Evolutionary conservation across 345 rosid genomes (phyloP), one percentile per base, ranked within the genome.

Genomic region (Durio zibethinus): DNA sequence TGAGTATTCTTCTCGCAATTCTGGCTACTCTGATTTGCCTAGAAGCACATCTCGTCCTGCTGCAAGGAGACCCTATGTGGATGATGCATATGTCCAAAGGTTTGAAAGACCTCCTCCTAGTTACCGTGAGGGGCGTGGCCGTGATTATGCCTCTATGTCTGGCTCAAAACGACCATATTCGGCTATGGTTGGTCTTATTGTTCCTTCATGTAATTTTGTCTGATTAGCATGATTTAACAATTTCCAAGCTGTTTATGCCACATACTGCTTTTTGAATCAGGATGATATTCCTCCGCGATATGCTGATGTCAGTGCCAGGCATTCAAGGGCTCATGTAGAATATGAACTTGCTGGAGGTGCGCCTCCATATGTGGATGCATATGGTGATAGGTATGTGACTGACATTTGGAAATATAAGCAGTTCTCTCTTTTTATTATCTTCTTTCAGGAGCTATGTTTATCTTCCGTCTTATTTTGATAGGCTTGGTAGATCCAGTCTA

Each of bases 121-220:
- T 82, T 96, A 90, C 74, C 89, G 88, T 69, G 98, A 93, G 79
- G 92, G 89, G 20, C 93, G 90, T 80, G 81, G 86, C 27, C 97
- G 97, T 83, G 98, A 89, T 80, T 96, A 93, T 84, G 98, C 91
- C 63, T 72, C 97, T 54, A 71, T 96, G 50, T 85, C 98, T 71
- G 97, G 97, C 65, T 90, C 98, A 74, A 96, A 96, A 84, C 92
- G 98, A 64, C 94, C 95, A 63, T 96, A 91, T 85, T 80, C 92
- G 76, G 86, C 91, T 20, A 52, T 96, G 97, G 99, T 93, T 36
- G 79, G 92, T 83, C 42, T 74, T 67, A 56, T n/a, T 77, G 31
- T 65, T n/a, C 66, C 53, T 66, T 74, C 43, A 7, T 16, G 70
- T 60, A 67, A 62, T 25, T 72, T 15, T 48, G 54, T 20, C 21